Base-by-base conservation (phyloP, 2,329 filamentous ascomycete genomes). In the Cladobotryum mycophilum region DNA sequence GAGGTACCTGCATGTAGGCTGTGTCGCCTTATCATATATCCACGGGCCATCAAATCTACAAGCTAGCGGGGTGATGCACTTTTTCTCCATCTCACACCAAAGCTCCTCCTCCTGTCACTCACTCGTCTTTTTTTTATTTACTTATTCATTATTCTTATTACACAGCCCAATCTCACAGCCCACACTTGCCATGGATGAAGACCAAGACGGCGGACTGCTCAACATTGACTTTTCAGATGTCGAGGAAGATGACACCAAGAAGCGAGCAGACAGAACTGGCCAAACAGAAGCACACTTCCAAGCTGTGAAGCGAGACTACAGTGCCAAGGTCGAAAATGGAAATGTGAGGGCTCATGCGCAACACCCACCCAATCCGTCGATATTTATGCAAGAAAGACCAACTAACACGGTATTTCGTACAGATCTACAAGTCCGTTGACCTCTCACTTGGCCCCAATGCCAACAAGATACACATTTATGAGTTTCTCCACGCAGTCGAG, bases 401-500 rank as follows among this genome's bases (percentile, higher is more conserved):
- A 38, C 17, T 18, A 38, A 37, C 33, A 45, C 25, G 4, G 7
- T 33, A 5, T 13, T 18, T 40, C 11, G 25, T 15, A 11, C 49
- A 80, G 77, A 69, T 80, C 20, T 66, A 69, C 60, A 64, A 72
- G 41, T 65, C 62, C 0, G 62, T 79, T 35, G 52, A 60, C 5
- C 56, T 79, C 2, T 76, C 77, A 1, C 55, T 77, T 11, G 56
- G 55, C 3, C 54, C 59, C 9, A 57, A 48, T 4, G 60, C 70
- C 4, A 65, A 68, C 33, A 82, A 81, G 58, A 70, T 70, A 40
- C 68, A 73, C 34, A 65, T 70, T 1, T 76, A 81, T 55, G 70
- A 75, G n/a, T 57, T 78, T 9, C 52, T 80, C 17, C 77, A 81
- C 58, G 79, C 78, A 0, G 74, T 78, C 7, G 78, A 81, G 59